Conservation (phyloP, 192 early-diverging fungal species). For the Coemansia guatemalensis region DNA sequence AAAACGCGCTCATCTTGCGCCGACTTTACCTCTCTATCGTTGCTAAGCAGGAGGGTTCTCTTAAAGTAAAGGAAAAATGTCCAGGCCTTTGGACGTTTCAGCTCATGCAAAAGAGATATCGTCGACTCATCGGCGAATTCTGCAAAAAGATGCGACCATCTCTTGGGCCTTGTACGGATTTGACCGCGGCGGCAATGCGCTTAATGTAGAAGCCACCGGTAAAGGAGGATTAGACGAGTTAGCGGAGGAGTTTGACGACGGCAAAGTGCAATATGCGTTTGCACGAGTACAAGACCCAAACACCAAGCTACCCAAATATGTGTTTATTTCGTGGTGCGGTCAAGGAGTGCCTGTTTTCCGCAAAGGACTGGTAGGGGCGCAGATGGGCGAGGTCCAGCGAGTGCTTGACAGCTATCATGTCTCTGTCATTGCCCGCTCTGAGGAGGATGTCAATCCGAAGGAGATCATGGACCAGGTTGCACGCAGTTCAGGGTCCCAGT, state of each 20-base stretch:
- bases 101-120: conserved; percentile 64
- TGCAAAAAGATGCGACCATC: conserved; percentile 55
- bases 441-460: conserved; percentile 77
- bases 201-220: conserved; percentile 58
- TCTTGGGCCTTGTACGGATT: conserved; percentile 78
- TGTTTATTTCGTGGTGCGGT: conserved; percentile 94
- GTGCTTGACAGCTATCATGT: conserved; percentile 70
- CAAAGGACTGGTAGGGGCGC: conserved; percentile 85
- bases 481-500: conserved; percentile 87
- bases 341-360: conserved; percentile 87
- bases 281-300: conserved; percentile 81
- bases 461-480: conserved; percentile 84
- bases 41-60: background rate
- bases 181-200: conserved; percentile 64
- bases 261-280: conserved; percentile 90
- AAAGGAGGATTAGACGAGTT: conserved; percentile 82
- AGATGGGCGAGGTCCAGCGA: conserved; percentile 72
- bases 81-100: conserved; percentile 65
- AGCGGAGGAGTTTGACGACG: conserved; percentile 87
- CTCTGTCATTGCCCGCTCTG: conserved; percentile 81
- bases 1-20: background rate
- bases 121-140: conserved; percentile 65
- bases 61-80: conserved; percentile 26
- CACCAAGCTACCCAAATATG: conserved; percentile 82
- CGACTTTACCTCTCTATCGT: background rate